Base-by-base conservation (phyloP, 768 basidiomycete genomes). In the Pleurotus platypus region DNA sequence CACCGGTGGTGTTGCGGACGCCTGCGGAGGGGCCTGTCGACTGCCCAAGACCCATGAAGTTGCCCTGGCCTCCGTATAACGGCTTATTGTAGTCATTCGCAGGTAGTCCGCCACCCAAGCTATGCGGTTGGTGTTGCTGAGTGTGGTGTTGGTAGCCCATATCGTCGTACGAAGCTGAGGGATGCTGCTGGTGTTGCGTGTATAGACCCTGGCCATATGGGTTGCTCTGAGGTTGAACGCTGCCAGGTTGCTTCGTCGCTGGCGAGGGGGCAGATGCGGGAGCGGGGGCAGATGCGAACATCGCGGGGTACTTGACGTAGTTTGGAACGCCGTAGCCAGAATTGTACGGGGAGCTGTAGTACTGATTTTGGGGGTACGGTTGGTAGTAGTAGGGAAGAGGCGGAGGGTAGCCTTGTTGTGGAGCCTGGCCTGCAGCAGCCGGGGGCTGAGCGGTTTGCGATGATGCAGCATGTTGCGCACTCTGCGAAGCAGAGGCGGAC, bases 301-400 rank as follows among this genome's bases (percentile, higher is more conserved):
- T 84, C 27, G 87, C 69, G 1, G 88, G 87, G 65, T 90, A 91
- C 71, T 91, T 62, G 30, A 62, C 58, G 40, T 37, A 46, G 63
- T 87, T 85, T 5, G 88, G 85, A 66, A 87, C 78, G 22, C 67
- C 70, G 58, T 81, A 81, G 15, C 73, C 76, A 49, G 77, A 76
- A 63, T 68, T 75, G 73, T 91, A 91, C 4, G 89, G 86, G 1
- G 81, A 73, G 48, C 87, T 85, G 60, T 89, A 91, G 70, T 85
- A 90, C 63, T 90, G 87, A 62, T 84, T 87, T 66, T 89, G 87
- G 3, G 85, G 84, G 68, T 86, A 89, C n/a, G 82, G 80, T 62
- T 83, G 82, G 69, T 85, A 84, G 62, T 79, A 85, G 57, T 80
- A 81, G 12, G 77, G 78, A 26, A 78, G 69, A 4, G 86, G 87